These are phyloP conservation scores for Halophytophthora polymorphica DNA, from an alignment of 352 stramenopile genomes.

Conservation along the genomic window DNA sequence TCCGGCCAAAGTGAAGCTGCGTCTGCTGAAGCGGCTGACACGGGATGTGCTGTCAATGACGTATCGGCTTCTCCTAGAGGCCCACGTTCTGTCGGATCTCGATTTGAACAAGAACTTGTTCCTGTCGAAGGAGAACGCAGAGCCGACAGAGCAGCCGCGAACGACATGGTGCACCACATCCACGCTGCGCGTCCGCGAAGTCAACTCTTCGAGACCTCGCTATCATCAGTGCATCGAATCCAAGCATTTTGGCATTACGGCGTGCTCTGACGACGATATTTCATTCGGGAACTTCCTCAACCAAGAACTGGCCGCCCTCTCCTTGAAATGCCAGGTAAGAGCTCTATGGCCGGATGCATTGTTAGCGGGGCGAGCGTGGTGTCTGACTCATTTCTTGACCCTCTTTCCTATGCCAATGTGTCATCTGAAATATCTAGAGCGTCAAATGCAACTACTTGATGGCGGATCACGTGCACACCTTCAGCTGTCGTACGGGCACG, in stretches of 20 bases:
- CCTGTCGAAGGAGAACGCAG: conserved; percentile 15
- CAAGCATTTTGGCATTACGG: conserved; percentile 63
- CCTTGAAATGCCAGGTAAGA: conserved; percentile 76
- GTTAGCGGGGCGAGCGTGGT: background rate
- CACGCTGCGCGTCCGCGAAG: conserved; percentile 60
- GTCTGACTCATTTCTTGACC: background rate
- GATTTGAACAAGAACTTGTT: conserved; percentile 44
- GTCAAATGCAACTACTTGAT: conserved; percentile 77
- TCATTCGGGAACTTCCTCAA: conserved; percentile 79
- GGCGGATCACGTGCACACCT: conserved; percentile 81
- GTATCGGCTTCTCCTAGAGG: conserved; percentile 96
- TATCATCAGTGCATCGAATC: conserved; percentile 73
- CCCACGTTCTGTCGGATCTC: conserved; percentile 91
- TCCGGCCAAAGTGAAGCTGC: conserved; percentile 81
- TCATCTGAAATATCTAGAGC: conserved; percentile 33
- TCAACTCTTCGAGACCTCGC: conserved; percentile 33
- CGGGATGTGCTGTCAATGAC: conserved; percentile 89
- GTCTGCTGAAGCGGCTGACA: conserved; percentile 92
- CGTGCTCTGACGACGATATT: conserved; percentile 66
- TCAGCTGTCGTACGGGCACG: conserved; percentile 65
- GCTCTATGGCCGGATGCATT: background rate
- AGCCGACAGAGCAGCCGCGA: conserved; percentile 24
- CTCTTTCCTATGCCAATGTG: background rate
- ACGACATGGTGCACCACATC: conserved; percentile 75
- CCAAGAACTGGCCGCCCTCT: conserved; percentile 65